Conservation (phyloP, 2,329 filamentous ascomycete species). For the Pseudofabraea citricarpa region DNA sequence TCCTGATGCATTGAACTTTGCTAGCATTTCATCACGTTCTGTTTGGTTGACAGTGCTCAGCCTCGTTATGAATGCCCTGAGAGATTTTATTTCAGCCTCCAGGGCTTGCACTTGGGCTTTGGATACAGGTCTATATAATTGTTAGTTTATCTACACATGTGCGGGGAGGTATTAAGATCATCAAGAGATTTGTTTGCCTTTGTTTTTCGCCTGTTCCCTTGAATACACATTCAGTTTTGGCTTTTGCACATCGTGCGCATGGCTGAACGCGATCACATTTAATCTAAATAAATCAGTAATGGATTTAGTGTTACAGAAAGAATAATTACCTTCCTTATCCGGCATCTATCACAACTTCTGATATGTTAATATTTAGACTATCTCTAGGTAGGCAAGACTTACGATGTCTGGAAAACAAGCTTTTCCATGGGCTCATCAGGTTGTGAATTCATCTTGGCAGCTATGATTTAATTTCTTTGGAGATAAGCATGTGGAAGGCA, state of each 20-base stretch:
- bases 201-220: slow-evolving; percentile 38
- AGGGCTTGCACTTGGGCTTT: slow-evolving; percentile 42
- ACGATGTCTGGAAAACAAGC: slow-evolving; percentile 9
- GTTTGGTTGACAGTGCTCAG: slow-evolving; percentile 34
- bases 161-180: background rate
- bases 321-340: slow-evolving; percentile 39
- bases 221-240: slow-evolving; percentile 34
- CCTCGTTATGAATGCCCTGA: slow-evolving; percentile 40
- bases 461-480: too few relatives aligned
- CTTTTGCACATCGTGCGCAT: slow-evolving; percentile 43
- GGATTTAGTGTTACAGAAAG: slow-evolving; percentile 4
- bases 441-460: slow-evolving; percentile 2
- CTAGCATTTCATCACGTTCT: slow-evolving; percentile 37
- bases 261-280: slow-evolving; percentile 48
- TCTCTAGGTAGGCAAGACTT: slow-evolving; percentile 5
- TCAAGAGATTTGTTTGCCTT: slow-evolving; percentile 24
- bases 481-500: too few relatives aligned
- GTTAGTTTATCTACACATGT: background rate
- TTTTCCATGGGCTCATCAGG: slow-evolving; percentile 9
- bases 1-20: slow-evolving; percentile 26
- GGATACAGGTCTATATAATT: slow-evolving; percentile 34
- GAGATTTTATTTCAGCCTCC: slow-evolving; percentile 40
- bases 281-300: slow-evolving; percentile 34
- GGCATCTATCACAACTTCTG: slow-evolving; percentile 39
- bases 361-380: background rate